These are phyloP conservation scores for Sporothrix sp. DNA, from an alignment of 2,329 filamentous ascomycete genomes.

Conservation along the genomic window DNA sequence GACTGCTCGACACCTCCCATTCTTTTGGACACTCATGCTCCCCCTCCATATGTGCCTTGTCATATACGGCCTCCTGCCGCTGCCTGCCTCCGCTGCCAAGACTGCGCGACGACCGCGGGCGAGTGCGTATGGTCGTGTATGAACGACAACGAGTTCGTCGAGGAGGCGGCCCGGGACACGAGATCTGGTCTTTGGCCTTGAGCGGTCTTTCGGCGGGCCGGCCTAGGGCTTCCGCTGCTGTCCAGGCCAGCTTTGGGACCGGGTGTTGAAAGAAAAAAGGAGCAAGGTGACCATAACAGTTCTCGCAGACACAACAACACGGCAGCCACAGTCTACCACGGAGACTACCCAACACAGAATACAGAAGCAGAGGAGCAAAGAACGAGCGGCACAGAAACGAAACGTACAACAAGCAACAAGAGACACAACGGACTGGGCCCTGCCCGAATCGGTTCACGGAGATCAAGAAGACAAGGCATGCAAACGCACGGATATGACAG, in stretches of 20 bases:
- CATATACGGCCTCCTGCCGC: constrained; percentile 3
- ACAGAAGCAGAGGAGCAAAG: background rate
- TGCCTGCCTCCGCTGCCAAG: constrained; percentile 24
- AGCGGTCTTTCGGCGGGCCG: no score
- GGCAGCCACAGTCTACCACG: background rate
- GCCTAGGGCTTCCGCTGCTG: no score
- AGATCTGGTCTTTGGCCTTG: background rate
- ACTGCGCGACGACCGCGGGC: constrained; percentile 12
- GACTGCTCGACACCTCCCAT: no score
- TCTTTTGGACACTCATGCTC: background rate
- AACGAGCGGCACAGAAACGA: background rate
- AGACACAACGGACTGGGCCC: background rate
- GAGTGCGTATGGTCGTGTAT: constrained; percentile 26
- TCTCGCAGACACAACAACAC: no score
- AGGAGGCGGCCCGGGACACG: background rate
- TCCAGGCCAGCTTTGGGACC: no score
- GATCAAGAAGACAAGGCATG: background rate
- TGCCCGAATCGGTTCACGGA: constrained; percentile 7
- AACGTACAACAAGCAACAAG: background rate
- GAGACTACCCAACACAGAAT: background rate
- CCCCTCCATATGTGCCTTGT: constrained; percentile 8
- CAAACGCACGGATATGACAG: background rate
- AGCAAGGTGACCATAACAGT: background rate
- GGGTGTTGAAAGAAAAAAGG: background rate
- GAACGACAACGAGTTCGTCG: constrained; percentile 16